Evolutionary conservation across 805 yeast genomes (phyloP).

Genomic region (Candida boleticola): DNA sequence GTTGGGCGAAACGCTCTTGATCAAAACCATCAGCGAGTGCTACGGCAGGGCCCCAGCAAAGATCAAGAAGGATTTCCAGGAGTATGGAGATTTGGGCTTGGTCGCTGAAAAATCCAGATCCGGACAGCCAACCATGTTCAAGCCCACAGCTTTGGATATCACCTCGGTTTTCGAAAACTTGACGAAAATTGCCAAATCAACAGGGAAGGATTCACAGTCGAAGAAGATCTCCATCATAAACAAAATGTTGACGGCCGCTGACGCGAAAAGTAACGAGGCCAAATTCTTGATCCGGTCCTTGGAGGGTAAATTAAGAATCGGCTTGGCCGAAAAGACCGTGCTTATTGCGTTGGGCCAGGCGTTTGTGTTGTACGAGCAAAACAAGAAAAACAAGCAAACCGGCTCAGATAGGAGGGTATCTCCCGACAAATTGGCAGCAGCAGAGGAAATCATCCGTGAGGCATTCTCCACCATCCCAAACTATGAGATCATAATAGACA

Average conservation of each 20-base stretch:
- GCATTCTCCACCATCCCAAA: conserved; percentile 91
- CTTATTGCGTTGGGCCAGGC: conserved; percentile 83
- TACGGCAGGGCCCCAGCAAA: conserved; percentile 78
- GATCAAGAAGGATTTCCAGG: conserved; percentile 70
- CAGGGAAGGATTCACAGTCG: conserved; percentile 81
- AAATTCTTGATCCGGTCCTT: conserved; percentile 85
- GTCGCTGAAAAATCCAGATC: conserved; percentile 84
- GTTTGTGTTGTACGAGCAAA: conserved; percentile 58
- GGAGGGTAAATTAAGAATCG: conserved; percentile 91
- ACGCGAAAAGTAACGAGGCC: conserved; percentile 69
- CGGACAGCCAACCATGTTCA: conserved; percentile 90
- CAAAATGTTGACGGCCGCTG: conserved; percentile 80
- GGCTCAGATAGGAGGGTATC: conserved; percentile 13
- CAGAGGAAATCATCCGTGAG: conserved; percentile 78
- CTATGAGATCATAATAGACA: conserved; percentile 72
- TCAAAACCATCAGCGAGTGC: conserved; percentile 86
- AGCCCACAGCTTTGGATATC: conserved; percentile 78
- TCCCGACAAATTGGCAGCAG: conserved; percentile 51
- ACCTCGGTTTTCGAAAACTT: conserved; percentile 71
- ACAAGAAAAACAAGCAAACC: conserved; percentile 1
- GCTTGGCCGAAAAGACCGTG: conserved; percentile 91
- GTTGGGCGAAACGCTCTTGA: conserved; percentile 82
- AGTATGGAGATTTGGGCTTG: conserved; percentile 85
- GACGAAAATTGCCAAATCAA: conserved; percentile 69
- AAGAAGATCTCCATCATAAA: conserved; percentile 78